phyloP scores from a whole-genome alignment of 805 yeast species.

The Yarrowia sp. region DNA sequence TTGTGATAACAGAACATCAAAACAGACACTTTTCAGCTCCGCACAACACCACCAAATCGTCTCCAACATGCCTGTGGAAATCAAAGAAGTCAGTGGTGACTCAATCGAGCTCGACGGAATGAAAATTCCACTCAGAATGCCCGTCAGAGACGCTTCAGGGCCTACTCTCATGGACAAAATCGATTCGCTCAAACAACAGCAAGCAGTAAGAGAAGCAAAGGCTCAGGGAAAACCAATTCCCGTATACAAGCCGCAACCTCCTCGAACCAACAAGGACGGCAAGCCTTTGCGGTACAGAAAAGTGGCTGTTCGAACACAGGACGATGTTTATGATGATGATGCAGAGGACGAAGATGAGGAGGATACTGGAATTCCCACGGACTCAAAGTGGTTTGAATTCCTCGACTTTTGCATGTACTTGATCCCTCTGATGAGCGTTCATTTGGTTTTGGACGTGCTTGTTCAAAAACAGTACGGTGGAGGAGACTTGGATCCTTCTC shows the following conservation, averaged over 20 bases:
- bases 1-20: slow-evolving; percentile 15
- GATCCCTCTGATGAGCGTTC: slow-evolving; percentile 40
- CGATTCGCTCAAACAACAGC: slow-evolving; percentile 1
- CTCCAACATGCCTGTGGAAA: slow-evolving; percentile 4
- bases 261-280: neutral
- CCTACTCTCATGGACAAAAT: slow-evolving; percentile 13
- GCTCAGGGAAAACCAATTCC: slow-evolving; percentile 3
- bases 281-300: slow-evolving; percentile 14
- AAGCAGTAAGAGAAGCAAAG: neutral
- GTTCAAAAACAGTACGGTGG: slow-evolving; percentile 42
- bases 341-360: slow-evolving; percentile 18
- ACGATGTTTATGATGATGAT: neutral
- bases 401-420: slow-evolving; percentile 37
- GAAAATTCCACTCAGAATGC: slow-evolving; percentile 8
- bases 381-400: slow-evolving; percentile 33
- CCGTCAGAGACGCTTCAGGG: neutral
- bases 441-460: slow-evolving; percentile 39
- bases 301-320: neutral
- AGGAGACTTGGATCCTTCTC: slow-evolving; percentile 25
- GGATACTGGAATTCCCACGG: slow-evolving; percentile 27
- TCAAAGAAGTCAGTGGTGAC: slow-evolving; percentile 19
- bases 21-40: neutral
- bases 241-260: neutral
- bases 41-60: neutral
- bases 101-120: slow-evolving; percentile 15